Base-by-base conservation (phyloP, 106 monocot species). In the Triglochin maritima region DNA sequence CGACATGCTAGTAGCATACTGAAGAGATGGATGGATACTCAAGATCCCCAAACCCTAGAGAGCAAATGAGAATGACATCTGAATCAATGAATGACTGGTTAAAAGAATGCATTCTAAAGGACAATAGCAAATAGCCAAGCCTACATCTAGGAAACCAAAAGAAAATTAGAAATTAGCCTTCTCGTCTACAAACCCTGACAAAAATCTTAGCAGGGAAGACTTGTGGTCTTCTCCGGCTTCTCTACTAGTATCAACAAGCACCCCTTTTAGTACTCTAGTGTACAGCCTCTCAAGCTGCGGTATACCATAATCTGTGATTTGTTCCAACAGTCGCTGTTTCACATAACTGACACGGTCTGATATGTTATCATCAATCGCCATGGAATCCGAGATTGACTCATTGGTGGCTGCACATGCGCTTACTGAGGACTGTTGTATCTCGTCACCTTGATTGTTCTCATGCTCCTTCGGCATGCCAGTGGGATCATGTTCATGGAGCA, bases 271-370 rank as follows among this genome's bases (percentile, higher is more conserved):
- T 15, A 96, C 57, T 17, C 82, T 78, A 3, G 86, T 73, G 50
- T 92, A 98, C 9, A 98, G 80, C 75, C 80, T 86, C 77, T 98
- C 96, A 4, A 98, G 82, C 79, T 82, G 84, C 9, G 91, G 91
- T 44, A 92, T 71, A 6, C 91, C 82, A 4, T 79, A 91, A 0
- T 68, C 84, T 57, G 67, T 67, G 13, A 68, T 82, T 46, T 65
- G 70, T 5, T 86, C 82, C 76, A 84, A 67, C 13, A 98, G 71
- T 3, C 49, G 74, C 29, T 65, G 64, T 78, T 91, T 91, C 48
- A 86, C 46, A 4, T 59, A 14, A 4, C 16, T 64, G 5, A 80
- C 49, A 51, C 86, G 76, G 3, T 78, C 82, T 6, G 76, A 54
- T 29, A 85, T 67, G 17, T 90, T 90, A 3, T 67, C 66, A n/a